Percentiles rank a stretch among this genome's conserved stretches.
Conservation (phyloP, 1,284 basidiomycete genomes). For the Leccinum fuscescens region DNA sequence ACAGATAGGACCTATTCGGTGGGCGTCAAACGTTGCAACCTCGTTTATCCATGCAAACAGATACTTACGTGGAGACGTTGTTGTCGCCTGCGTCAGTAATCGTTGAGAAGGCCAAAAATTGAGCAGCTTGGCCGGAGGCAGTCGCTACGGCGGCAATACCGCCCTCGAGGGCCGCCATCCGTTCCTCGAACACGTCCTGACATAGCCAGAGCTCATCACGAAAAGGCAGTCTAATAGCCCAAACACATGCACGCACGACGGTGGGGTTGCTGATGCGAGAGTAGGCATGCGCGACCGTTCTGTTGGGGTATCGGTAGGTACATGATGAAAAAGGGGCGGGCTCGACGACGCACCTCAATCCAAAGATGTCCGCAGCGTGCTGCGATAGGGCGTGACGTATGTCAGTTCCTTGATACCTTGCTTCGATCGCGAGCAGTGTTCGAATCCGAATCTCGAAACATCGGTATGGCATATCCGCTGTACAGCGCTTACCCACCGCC, state of each 20-base stretch:
- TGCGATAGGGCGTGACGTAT: not conserved
- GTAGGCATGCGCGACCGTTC: conserved; percentile 69
- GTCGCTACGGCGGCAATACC: conserved; percentile 77
- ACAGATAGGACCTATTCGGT: conserved; percentile 45
- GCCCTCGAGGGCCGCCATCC: conserved; percentile 82
- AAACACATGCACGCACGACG: conserved; percentile 45
- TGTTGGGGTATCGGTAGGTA: conserved; percentile 19
- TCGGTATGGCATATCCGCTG: too few species aligned
- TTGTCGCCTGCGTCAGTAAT: conserved; percentile 72
- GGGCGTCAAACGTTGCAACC: not conserved
- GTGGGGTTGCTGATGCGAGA: conserved; percentile 83
- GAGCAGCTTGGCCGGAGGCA: conserved; percentile 76
- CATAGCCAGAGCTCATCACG: not conserved
- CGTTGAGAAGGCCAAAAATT: conserved; percentile 72
- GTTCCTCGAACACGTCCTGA: conserved; percentile 72
- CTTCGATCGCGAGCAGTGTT: not conserved
- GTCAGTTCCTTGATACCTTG: not conserved
- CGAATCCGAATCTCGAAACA: conserved; percentile 2
- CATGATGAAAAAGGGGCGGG: not conserved
- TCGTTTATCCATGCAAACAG: not conserved
- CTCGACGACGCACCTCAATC: conserved; percentile 4
- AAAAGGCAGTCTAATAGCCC: not conserved
- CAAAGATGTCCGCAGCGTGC: conserved; percentile 19
- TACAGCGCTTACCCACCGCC: too few species aligned
- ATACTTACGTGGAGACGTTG: conserved; percentile 64